Evolutionary conservation across 2,329 filamentous ascomycete species (phyloP), one percentile per base, ranked within the genome.

Genomic region (Ophiostoma sp.): DNA sequence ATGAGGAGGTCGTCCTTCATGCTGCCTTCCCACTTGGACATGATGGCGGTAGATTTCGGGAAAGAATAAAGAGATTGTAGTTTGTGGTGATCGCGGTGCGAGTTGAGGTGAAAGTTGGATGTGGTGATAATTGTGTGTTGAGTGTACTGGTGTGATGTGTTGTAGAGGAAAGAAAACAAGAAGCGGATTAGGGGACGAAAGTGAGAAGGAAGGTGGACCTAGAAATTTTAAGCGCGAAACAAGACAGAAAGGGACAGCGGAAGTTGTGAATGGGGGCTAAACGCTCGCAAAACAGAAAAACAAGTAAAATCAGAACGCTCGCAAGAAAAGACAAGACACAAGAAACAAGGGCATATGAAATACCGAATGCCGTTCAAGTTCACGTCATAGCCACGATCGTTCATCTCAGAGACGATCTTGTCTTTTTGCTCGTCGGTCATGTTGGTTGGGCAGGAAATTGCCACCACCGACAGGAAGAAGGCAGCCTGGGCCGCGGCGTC

Each of bases 291-390:
- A 33, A n/a, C 25, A 36, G 17, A 59, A 6, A 22, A 17, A 28
- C 45, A 12, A 55, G 8, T 22, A 22, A 55, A 55, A 25, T 48
- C 42, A 48, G 6, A 48, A 17, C 6, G 55, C 15, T 19, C 33
- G 17, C n/a, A 25, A 22, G 31, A 17, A 52, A 22, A 31, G 11
- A 28, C 6, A 36, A 39, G 28, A 50, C 2, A 71, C 33, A 17
- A 48, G 45, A 39, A 31, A 55, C 3, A 61, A 2, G 19, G 55
- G n/a, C 7, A 64, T 17, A 48, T n/a, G 3, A 48, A 9, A 57
- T 82, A 82, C 81, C 81, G 78, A 6, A 83, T 80, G 25, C 75
- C 80, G 57, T 82, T 82, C 81, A 81, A 82, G 36, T 73, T 75
- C n/a, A 79, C 75, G 15, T 78, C 75, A 55, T 78, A 76, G 12